phyloP scores from a whole-genome alignment of 306 rosid species.

The Prinsepia uniflora region DNA sequence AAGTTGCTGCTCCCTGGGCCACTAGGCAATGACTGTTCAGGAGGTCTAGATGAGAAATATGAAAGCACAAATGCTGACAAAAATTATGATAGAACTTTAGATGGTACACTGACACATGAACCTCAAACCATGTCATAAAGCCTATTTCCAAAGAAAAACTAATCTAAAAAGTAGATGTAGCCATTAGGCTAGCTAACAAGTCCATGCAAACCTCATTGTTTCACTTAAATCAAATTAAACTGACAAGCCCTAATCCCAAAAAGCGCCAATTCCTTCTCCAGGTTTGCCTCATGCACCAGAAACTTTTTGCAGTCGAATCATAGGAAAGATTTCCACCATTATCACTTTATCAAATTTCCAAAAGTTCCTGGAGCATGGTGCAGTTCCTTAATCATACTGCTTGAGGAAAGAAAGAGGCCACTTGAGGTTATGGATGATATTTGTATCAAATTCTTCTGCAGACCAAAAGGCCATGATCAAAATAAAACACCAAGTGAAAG shows the following conservation, averaged over 20 bases:
- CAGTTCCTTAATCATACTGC: neutral
- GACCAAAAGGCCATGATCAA: neutral
- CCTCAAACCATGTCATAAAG: neutral
- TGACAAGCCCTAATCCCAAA: neutral
- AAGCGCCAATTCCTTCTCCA: neutral
- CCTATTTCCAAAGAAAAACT: neutral
- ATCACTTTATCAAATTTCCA: neutral
- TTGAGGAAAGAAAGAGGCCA: neutral
- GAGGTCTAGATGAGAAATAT: neutral
- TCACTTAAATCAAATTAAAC: neutral
- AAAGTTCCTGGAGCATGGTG: neutral
- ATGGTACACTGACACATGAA: neutral
- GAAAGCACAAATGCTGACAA: neutral
- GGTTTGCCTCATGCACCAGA: neutral
- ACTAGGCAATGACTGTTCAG: neutral
- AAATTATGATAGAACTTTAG: neutral
- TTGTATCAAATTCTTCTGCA: neutral
- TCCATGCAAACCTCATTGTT: neutral
- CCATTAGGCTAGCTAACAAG: neutral
- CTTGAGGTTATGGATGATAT: neutral
- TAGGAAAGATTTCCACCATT: neutral
- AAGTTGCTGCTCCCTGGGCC: neutral
- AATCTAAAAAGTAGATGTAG: neutral
- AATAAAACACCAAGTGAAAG: neutral
- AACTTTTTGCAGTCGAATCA: neutral